Conservation (phyloP, 1,139 yeast species). For the Candida sp. region DNA sequence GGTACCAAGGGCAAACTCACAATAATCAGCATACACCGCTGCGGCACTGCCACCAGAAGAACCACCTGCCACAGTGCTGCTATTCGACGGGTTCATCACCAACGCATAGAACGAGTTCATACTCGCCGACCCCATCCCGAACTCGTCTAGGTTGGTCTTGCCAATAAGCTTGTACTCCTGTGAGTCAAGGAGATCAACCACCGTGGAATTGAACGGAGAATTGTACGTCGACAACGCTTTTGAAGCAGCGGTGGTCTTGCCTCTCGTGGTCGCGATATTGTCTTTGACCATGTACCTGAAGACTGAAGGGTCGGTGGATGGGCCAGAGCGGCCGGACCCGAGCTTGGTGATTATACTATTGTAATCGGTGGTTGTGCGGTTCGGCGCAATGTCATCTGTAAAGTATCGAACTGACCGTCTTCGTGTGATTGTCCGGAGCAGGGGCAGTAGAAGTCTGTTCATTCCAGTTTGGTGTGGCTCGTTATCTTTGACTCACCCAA, state of each 20-base stretch:
- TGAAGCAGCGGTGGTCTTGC: constrained; percentile 82
- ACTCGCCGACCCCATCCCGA: constrained; percentile 92
- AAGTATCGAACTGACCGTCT: too few relatives aligned
- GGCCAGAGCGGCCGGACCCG: background rate
- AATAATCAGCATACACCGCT: constrained; percentile 70
- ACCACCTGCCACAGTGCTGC: constrained; percentile 71
- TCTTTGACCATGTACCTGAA: constrained; percentile 55
- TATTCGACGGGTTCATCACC: constrained; percentile 64
- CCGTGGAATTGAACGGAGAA: constrained; percentile 88
- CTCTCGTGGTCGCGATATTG: constrained; percentile 68
- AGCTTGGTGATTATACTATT: too few relatives aligned
- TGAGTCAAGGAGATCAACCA: constrained; percentile 52
- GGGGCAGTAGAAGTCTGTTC: too few relatives aligned
- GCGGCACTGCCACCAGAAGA: constrained; percentile 98
- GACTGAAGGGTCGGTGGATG: constrained; percentile 6
- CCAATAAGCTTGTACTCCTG: constrained; percentile 67
- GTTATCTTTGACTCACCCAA: too few relatives aligned
- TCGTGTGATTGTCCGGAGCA: too few relatives aligned
- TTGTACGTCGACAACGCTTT: constrained; percentile 56
- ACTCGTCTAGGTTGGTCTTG: constrained; percentile 95
- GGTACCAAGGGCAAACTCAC: constrained; percentile 78
- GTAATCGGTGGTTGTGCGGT: too few relatives aligned
- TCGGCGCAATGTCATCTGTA: too few relatives aligned
- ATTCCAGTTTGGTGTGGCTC: too few relatives aligned
- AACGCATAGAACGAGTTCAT: constrained; percentile 67